Base-by-base conservation (phyloP, 2,329 filamentous ascomycete genomes). In the Ascochyta lentis region DNA sequence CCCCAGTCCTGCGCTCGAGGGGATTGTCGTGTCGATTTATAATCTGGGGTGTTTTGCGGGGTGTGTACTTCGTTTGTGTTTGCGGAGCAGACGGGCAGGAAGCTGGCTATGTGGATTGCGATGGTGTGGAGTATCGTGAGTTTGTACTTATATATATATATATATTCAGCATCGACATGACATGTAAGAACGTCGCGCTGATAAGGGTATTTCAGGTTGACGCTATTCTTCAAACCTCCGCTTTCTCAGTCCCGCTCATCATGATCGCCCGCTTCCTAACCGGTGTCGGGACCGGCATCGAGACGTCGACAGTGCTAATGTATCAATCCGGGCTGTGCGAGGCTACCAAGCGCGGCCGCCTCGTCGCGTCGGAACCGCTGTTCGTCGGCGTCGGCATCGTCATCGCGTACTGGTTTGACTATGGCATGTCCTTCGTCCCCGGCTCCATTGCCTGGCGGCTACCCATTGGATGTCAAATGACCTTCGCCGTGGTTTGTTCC, bases 331-430 rank as follows among this genome's bases (percentile, higher is more conserved):
- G 83, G 60, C 80, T 80, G 52, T 81, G 80, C 5, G 76, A 77
- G 43, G 80, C 83, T 0, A 79, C 79, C 64, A 85, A 85, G 68
- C 80, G 84, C 59, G 85, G 85, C 57, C 79, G 84, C 24, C 72
- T 86, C 39, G 85, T 86, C 54, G 84, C 83, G 67, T 84, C 85
- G 22, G 83, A 79, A 63, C 81, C 78, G 59, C 79, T 81, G 62
- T 77, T 77, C 35, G 79, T 82, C 29, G 79, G 79, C 7, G 77
- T 82, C 29, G 80, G 81, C 29, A 81, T 79, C 19, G 70, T 77
- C 27, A 79, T 82, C 43, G 80, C 80, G 5, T 81, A 81, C 67
- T 81, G 79, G 79, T 70, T 67, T 24, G 63, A 64, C 38, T 67
- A 68, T 22, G 65, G 67, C 7, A 77, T 78, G 69, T 66, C 63